A percentile compares a stretch with the other conserved stretches of the same genome.
Evolutionary conservation across 257 asterid genomes (phyloP).

Genomic region (Solanum chiquidenum): DNA sequence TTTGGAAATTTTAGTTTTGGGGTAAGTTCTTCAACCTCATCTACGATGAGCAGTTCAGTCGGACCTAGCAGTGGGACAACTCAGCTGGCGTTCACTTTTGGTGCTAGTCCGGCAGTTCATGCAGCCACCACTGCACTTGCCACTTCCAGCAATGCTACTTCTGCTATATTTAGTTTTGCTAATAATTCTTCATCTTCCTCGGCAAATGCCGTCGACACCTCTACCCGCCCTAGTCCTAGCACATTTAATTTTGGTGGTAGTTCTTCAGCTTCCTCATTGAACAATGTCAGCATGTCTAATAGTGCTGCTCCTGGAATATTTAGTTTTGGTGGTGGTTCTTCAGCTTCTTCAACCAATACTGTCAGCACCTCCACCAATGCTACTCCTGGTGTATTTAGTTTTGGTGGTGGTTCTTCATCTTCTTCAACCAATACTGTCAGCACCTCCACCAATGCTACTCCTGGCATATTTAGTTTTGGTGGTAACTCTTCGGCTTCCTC

Average conservation of each 20-base stretch:
- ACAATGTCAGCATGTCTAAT: neutral
- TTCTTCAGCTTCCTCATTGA: neutral
- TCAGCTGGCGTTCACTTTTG: slow-evolving; percentile 9
- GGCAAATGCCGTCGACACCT: slow-evolving; percentile 15
- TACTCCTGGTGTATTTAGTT: slow-evolving; percentile 4
- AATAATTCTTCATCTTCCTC: slow-evolving; percentile 16
- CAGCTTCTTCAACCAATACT: slow-evolving; percentile 25
- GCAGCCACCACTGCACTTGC: slow-evolving; percentile 20
- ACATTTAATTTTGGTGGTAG: slow-evolving; percentile 25
- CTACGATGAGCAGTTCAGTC: neutral
- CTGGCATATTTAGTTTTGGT: slow-evolving; percentile 25
- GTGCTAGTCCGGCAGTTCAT: slow-evolving; percentile 28
- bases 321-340: slow-evolving; percentile 26
- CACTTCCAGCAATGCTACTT: slow-evolving; percentile 16
- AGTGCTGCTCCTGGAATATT: neutral
- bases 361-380: neutral
- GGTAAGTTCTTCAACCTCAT: neutral
- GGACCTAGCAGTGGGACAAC: neutral
- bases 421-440: slow-evolving; percentile 23
- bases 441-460: slow-evolving; percentile 22
- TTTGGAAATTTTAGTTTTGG: neutral
- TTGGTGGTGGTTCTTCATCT: slow-evolving; percentile 26
- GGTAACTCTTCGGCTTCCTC: slow-evolving; percentile 5
- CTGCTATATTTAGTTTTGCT: slow-evolving; percentile 28
- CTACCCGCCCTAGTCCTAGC: slow-evolving; percentile 24